Evolutionary conservation across 768 basidiomycete species (phyloP).

Genomic region (Phylloporus arenicola): DNA sequence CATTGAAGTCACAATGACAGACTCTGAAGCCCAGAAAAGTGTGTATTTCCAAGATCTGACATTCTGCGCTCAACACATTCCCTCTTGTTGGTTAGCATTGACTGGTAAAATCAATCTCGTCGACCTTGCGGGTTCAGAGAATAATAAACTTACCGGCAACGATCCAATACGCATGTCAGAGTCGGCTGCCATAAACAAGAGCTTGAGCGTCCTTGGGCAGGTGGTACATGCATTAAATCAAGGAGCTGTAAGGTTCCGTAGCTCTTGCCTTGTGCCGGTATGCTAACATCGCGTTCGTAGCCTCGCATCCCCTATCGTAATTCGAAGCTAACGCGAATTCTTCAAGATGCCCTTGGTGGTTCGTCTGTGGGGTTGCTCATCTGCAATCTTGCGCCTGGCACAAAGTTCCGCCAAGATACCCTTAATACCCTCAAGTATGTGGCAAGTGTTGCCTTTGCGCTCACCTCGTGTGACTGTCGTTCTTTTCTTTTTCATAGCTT

Average conservation of each 20-base stretch:
- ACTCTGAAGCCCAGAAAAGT: slow-evolving; percentile 53
- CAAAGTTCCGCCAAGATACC: slow-evolving; percentile 80
- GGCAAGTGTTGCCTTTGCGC: neutral
- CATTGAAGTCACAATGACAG: slow-evolving; percentile 57
- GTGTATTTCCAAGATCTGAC: slow-evolving; percentile 13
- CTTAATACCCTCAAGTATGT: slow-evolving; percentile 85
- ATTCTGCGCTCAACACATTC: neutral
- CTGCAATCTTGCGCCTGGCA: slow-evolving; percentile 81
- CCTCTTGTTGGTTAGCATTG: slow-evolving; percentile 38
- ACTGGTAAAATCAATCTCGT: slow-evolving; percentile 81
- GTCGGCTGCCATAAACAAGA: slow-evolving; percentile 86
- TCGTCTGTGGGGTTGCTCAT: slow-evolving; percentile 74
- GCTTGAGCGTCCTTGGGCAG: slow-evolving; percentile 79
- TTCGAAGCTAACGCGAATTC: slow-evolving; percentile 80
- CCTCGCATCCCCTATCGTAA: slow-evolving; percentile 85
- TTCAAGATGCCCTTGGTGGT: slow-evolving; percentile 89
- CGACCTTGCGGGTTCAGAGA: slow-evolving; percentile 88
- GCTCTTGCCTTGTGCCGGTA: neutral
- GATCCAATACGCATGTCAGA: slow-evolving; percentile 85
- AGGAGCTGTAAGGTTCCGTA: slow-evolving; percentile 44
- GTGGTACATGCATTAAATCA: slow-evolving; percentile 82
- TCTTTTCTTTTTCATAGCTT: slow-evolving; percentile 44
- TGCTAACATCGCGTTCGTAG: slow-evolving; percentile 31
- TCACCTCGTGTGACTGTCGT: too few relatives aligned
- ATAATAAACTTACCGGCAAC: slow-evolving; percentile 88